These are phyloP conservation scores for Sapria himalayana DNA, from an alignment of 345 rosid species.

Conservation along the genomic window DNA sequence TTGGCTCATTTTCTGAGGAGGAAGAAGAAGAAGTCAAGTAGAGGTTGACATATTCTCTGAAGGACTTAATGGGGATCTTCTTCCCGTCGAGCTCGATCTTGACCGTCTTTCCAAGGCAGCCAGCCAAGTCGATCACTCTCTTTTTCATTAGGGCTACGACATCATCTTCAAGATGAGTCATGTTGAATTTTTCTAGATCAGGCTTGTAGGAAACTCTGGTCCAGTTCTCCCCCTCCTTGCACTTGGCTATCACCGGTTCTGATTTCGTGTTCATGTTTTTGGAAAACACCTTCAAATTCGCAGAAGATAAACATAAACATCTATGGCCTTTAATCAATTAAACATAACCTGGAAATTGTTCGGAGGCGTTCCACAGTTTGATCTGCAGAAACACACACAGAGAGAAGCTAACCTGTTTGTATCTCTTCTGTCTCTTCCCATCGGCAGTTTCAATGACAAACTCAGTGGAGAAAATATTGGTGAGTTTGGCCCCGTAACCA, in stretches of 20 bases:
- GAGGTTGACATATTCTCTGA: conserved; percentile 53
- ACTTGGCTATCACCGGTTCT: conserved; percentile 49
- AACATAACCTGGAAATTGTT: no score
- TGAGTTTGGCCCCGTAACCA: conserved; percentile 88
- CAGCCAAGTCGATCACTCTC: conserved; percentile 78
- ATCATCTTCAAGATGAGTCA: conserved; percentile 66
- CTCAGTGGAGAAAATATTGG: conserved; percentile 77
- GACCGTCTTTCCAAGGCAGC: conserved; percentile 83
- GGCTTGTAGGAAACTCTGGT: conserved; percentile 83
- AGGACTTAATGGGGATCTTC: conserved; percentile 51
- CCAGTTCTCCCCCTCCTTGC: conserved; percentile 68
- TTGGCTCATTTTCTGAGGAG: conserved; percentile 9
- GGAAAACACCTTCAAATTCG: conserved; percentile 41
- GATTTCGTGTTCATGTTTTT: conserved; percentile 77
- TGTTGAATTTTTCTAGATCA: conserved; percentile 57
- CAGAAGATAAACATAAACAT: not conserved
- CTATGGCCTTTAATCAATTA: no score
- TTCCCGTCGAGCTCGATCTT: conserved; percentile 74
- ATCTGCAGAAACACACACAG: no score
- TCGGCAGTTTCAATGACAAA: conserved; percentile 84
- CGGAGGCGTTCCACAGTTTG: no score
- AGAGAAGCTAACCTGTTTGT: conserved; percentile 65
- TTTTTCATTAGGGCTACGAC: conserved; percentile 87
- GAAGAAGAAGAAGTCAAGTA: conserved; percentile 37
- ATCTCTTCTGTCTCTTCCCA: conserved; percentile 54